phyloP scores from a whole-genome alignment of 305 asterid genomes.

The Coffea humblotiana region DNA sequence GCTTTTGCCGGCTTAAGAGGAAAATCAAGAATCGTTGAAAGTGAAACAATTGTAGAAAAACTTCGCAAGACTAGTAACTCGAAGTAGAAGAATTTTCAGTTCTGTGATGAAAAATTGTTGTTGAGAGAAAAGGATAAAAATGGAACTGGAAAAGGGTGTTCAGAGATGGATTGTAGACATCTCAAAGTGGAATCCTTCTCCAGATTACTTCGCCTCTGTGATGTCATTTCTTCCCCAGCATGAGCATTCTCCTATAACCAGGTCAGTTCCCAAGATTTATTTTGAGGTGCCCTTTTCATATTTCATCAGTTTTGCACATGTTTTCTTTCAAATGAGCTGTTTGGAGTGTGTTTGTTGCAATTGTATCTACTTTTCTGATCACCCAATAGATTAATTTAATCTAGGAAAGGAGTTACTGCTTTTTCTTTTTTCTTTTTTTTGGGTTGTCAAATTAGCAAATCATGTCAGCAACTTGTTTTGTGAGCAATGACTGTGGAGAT shows the following conservation, averaged over 20 bases:
- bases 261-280: slow-evolving; percentile 31
- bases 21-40: not conserved
- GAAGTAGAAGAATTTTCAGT: not conserved
- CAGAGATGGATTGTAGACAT: slow-evolving; percentile 75
- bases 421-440: not conserved
- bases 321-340: not conserved
- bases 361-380: not conserved
- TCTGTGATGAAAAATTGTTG: not conserved
- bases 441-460: not conserved
- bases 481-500: not conserved
- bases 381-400: not conserved
- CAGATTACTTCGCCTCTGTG: slow-evolving; percentile 41
- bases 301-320: not conserved
- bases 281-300: not conserved
- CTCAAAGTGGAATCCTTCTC: slow-evolving; percentile 69
- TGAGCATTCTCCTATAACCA: slow-evolving; percentile 61
- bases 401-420: not conserved
- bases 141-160: slow-evolving; percentile 61
- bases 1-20: not conserved
- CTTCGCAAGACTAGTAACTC: not conserved
- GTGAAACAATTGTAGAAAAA: not conserved
- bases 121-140: slow-evolving; percentile 9
- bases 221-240: slow-evolving; percentile 66
- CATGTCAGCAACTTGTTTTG: not conserved
- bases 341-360: no score